Evolutionary conservation across 768 basidiomycete species (phyloP).

Genomic region (Gloeopeniophorella convolvens): DNA sequence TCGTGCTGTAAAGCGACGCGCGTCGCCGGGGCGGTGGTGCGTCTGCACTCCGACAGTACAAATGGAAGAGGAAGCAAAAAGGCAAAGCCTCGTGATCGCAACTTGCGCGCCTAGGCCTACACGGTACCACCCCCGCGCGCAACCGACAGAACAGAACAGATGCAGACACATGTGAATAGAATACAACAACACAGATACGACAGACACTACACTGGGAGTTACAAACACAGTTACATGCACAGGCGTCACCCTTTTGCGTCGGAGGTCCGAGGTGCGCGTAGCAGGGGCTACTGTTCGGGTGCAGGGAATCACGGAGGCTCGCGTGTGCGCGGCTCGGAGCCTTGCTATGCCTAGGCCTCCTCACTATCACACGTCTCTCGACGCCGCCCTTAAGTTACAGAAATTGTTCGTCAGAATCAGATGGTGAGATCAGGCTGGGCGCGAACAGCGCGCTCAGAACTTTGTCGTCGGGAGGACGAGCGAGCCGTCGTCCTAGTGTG

Average conservation of each 20-base stretch:
- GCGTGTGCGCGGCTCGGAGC: not conserved
- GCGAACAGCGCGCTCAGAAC: conserved; percentile 4
- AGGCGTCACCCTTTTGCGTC: conserved; percentile 6
- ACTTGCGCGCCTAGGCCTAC: not conserved
- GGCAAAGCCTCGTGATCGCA: conserved; percentile 15
- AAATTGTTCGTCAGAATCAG: conserved; percentile 9
- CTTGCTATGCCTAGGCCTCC: not conserved
- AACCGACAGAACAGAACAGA: no score
- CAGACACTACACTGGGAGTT: conserved; percentile 1
- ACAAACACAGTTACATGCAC: conserved; percentile 8
- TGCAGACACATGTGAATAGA: conserved; percentile 7
- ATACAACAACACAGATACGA: conserved; percentile 11
- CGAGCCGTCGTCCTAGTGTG: conserved; percentile 10
- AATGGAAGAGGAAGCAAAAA: conserved; percentile 9
- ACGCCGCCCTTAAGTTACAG: conserved; percentile 11
- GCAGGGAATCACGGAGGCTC: not conserved
- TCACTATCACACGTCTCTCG: not conserved
- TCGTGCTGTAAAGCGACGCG: no score
- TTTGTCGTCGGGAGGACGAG: conserved; percentile 11
- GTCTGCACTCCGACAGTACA: no score
- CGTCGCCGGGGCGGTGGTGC: no score
- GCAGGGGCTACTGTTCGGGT: not conserved
- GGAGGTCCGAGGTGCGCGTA: not conserved
- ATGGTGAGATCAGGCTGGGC: not conserved
- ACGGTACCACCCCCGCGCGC: not conserved